Conservation (phyloP, 345 rosid genomes). For the Lepidium sativum region DNA sequence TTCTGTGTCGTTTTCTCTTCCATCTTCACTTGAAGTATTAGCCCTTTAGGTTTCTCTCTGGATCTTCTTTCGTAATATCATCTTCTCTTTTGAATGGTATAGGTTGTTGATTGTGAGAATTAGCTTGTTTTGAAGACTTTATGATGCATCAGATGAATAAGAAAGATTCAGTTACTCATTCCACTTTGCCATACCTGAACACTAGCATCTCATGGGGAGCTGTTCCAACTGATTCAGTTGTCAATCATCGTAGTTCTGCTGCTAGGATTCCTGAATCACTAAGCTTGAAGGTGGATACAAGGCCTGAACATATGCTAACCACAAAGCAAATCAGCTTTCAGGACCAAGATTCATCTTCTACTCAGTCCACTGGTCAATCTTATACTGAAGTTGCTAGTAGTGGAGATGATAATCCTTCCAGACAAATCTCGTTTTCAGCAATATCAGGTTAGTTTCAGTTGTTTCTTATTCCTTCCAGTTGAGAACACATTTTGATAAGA, state of each 20-base stretch:
- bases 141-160: slow-evolving; percentile 43
- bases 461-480: not conserved
- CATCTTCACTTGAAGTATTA: not conserved
- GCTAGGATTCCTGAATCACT: slow-evolving; percentile 26
- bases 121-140: not conserved
- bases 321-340: slow-evolving; percentile 45
- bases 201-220: slow-evolving; percentile 36
- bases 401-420: slow-evolving; percentile 33
- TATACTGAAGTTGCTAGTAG: slow-evolving; percentile 46
- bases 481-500: not conserved
- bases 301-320: slow-evolving; percentile 26
- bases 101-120: slow-evolving; percentile 5
- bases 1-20: not conserved
- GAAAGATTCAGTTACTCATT: slow-evolving; percentile 26
- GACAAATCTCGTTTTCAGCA: slow-evolving; percentile 23
- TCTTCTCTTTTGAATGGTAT: not conserved
- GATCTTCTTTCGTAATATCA: not conserved
- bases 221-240: slow-evolving; percentile 26
- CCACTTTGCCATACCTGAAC: slow-evolving; percentile 28
- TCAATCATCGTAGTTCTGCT: not conserved
- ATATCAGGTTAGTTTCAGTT: slow-evolving; percentile 22
- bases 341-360: slow-evolving; percentile 59
- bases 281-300: slow-evolving; percentile 45
- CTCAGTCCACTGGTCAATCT: slow-evolving; percentile 70
- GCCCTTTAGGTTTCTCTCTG: not conserved